phyloP scores from a whole-genome alignment of 305 asterid genomes.

The Fraxinus sp. region DNA sequence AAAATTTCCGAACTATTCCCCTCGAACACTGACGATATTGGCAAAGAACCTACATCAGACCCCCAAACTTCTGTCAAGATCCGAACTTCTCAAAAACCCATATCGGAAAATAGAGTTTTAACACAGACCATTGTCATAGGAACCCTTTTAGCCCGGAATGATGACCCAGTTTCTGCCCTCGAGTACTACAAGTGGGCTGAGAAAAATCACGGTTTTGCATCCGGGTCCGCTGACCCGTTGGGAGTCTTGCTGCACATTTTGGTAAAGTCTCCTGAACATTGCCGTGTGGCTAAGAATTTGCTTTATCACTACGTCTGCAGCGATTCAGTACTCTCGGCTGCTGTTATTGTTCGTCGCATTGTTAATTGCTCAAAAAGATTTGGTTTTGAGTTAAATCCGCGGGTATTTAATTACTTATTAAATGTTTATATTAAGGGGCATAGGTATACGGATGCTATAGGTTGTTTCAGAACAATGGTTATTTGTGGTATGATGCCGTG shows the following conservation, averaged over 20 bases:
- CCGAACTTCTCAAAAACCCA: slow-evolving; percentile 23
- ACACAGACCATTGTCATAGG: slow-evolving; percentile 34
- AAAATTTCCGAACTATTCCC: not conserved
- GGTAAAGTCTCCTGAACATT: slow-evolving; percentile 43
- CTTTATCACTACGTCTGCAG: slow-evolving; percentile 37
- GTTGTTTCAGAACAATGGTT: slow-evolving; percentile 51
- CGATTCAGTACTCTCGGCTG: slow-evolving; percentile 46
- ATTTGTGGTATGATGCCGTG: slow-evolving; percentile 36
- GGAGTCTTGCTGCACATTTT: slow-evolving; percentile 68
- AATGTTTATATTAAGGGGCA: slow-evolving; percentile 48
- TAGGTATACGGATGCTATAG: slow-evolving; percentile 55
- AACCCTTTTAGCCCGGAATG: slow-evolving; percentile 44
- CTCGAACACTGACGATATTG: slow-evolving; percentile 14
- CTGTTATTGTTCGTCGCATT: no score
- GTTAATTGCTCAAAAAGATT: no score
- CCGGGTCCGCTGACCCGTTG: slow-evolving; percentile 52
- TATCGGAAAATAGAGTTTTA: slow-evolving; percentile 20
- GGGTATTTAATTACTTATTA: slow-evolving; percentile 49
- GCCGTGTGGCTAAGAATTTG: slow-evolving; percentile 32
- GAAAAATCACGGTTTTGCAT: slow-evolving; percentile 41
- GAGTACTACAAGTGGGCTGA: slow-evolving; percentile 42
- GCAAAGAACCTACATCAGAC: slow-evolving; percentile 15
- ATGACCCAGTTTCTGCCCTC: slow-evolving; percentile 61
- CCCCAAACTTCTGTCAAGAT: slow-evolving; percentile 12
- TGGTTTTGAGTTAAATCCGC: slow-evolving; percentile 6